Evolutionary conservation across 2,329 filamentous ascomycete species (phyloP).

Genomic region (Fusarium xylarioides): DNA sequence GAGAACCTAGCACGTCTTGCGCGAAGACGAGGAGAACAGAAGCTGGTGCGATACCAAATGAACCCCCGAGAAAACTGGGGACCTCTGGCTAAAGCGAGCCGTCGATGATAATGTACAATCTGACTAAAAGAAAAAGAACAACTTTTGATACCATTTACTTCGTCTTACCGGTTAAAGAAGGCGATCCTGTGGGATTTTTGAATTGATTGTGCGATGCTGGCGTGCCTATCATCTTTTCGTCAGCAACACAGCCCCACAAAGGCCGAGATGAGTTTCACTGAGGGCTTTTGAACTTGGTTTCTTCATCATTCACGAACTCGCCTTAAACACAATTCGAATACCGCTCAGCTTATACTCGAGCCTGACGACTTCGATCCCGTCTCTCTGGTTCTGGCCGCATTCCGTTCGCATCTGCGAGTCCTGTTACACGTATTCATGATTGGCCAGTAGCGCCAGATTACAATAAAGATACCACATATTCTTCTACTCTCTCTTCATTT

Average conservation of each 20-base stretch:
- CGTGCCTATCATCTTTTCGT: conserved; percentile 19
- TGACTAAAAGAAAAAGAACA: neutral
- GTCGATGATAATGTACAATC: conserved; percentile 45
- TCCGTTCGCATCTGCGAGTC: neutral
- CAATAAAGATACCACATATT: conserved; percentile 24
- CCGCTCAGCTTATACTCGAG: neutral
- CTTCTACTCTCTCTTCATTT: neutral
- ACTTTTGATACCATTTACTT: neutral
- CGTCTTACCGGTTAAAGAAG: conserved; percentile 3
- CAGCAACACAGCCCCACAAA: conserved; percentile 35
- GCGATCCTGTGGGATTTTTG: conserved; percentile 9
- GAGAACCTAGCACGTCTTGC: conserved; percentile 77
- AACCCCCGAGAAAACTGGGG: conserved; percentile 96
- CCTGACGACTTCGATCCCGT: neutral
- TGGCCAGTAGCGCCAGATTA: conserved; percentile 13
- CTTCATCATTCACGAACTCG: conserved; percentile 7
- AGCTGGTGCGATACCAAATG: conserved; percentile 84
- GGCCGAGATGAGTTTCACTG: conserved; percentile 10
- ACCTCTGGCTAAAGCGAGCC: conserved; percentile 72
- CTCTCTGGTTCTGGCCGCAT: neutral
- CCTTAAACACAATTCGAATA: neutral
- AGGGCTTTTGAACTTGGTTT: conserved; percentile 19
- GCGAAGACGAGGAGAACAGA: conserved; percentile 72
- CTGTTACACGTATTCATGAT: conserved; percentile 13
- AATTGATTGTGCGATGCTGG: conserved; percentile 13